phyloP scores from a whole-genome alignment of 306 rosid species.

The Rosa chinensis region DNA sequence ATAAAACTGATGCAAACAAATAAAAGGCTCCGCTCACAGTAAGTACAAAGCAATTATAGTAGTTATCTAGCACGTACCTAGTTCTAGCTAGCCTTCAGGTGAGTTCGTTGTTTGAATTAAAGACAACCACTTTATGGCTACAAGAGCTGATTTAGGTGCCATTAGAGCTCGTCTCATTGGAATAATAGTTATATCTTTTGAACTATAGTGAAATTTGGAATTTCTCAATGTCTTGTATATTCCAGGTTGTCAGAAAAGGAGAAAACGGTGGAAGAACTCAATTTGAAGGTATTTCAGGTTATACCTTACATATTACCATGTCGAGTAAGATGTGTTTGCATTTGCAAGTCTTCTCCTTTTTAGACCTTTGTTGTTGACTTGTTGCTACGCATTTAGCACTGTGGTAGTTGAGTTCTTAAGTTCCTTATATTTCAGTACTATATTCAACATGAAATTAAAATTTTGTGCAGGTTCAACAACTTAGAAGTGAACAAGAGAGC shows the following conservation, averaged over 20 bases:
- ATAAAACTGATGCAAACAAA: constrained; percentile 1
- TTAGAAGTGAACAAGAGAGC: not conserved
- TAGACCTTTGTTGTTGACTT: not conserved
- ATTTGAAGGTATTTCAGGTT: constrained; percentile 1
- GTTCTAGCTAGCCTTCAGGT: not conserved
- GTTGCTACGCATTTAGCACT: not conserved
- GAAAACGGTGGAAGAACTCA: constrained; percentile 10
- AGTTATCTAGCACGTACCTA: not conserved
- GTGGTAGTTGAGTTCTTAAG: not conserved
- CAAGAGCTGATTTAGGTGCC: not conserved
- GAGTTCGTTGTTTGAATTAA: not conserved
- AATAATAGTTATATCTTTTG: not conserved
- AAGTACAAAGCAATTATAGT: constrained; percentile 2
- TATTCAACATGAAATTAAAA: not conserved
- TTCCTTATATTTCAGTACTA: not conserved
- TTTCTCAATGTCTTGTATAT: constrained; percentile 2
- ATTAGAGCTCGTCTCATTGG: not conserved
- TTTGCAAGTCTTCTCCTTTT: not conserved
- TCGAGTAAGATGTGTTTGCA: not conserved
- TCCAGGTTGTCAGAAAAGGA: constrained; percentile 12
- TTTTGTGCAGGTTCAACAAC: constrained; percentile 12
- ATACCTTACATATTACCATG: not conserved
- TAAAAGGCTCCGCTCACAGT: constrained; percentile 17
- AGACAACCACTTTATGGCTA: not conserved
- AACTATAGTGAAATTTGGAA: not conserved